phyloP scores from a whole-genome alignment of 2,329 filamentous ascomycete genomes.

The Chaetothyriales sp. region DNA sequence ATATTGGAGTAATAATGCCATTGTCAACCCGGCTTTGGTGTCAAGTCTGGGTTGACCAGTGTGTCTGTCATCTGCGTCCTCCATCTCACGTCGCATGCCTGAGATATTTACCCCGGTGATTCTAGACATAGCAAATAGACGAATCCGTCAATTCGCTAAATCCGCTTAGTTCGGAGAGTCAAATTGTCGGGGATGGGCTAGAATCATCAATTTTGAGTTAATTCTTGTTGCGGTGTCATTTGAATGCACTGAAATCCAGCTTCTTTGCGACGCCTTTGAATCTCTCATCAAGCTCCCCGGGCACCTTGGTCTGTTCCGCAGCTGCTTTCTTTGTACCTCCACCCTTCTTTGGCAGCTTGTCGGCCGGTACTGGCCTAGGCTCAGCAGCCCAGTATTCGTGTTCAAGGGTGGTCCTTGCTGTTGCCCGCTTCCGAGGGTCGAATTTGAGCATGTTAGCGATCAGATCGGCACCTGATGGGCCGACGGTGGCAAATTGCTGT shows the following conservation, averaged over 20 bases:
- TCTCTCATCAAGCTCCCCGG: constrained; percentile 53
- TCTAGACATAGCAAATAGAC: too few relatives aligned
- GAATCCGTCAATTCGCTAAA: too few relatives aligned
- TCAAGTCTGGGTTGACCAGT: too few relatives aligned
- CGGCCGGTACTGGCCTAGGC: constrained; percentile 67
- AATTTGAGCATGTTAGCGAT: constrained; percentile 72
- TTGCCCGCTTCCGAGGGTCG: constrained; percentile 74
- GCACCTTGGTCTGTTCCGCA: constrained; percentile 65
- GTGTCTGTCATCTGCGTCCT: too few relatives aligned
- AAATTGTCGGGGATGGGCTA: too few relatives aligned
- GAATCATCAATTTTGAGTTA: too few relatives aligned
- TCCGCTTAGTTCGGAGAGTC: too few relatives aligned
- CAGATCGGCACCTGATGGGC: constrained; percentile 71
- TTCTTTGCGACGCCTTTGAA: constrained; percentile 66
- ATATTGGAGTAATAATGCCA: too few relatives aligned
- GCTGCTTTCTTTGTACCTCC: constrained; percentile 56
- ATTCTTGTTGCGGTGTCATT: background rate
- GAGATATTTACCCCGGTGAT: too few relatives aligned
- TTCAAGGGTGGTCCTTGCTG: constrained; percentile 60
- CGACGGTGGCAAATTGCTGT: constrained; percentile 64
- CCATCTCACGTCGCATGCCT: too few relatives aligned
- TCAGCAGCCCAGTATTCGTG: constrained; percentile 79
- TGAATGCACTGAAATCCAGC: constrained; percentile 53
- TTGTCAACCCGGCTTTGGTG: too few relatives aligned
- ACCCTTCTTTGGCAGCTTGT: constrained; percentile 66